Evolutionary conservation across 2,329 filamentous ascomycete genomes (phyloP).

Genomic region (Fusarium solani-melongenae): DNA sequence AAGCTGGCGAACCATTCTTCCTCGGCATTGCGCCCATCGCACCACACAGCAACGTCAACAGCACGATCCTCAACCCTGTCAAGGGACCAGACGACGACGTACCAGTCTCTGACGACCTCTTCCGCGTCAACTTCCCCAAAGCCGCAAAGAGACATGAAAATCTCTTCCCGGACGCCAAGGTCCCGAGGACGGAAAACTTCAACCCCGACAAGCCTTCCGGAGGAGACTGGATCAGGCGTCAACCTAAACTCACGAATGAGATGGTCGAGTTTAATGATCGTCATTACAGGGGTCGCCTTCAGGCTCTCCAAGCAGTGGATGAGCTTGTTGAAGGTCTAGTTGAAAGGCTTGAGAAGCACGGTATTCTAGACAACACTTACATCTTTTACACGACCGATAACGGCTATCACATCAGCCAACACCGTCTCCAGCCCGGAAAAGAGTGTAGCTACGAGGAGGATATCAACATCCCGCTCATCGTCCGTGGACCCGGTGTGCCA

Average conservation of each 20-base stretch:
- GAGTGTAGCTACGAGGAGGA: conserved; percentile 63
- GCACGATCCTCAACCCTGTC: conserved; percentile 60
- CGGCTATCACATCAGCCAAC: conserved; percentile 64
- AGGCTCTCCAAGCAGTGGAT: conserved; percentile 58
- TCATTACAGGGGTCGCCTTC: conserved; percentile 55
- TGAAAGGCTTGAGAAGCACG: conserved; percentile 44
- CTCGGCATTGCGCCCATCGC: conserved; percentile 63
- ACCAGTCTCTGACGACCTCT: conserved; percentile 55
- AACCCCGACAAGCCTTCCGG: background rate
- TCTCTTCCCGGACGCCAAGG: background rate
- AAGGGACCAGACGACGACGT: conserved; percentile 16
- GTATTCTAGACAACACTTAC: conserved; percentile 57
- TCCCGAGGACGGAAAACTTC: background rate
- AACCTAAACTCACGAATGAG: conserved; percentile 48
- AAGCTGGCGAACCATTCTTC: conserved; percentile 63
- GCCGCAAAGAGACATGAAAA: background rate
- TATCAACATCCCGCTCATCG: conserved; percentile 61
- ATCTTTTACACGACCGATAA: conserved; percentile 65
- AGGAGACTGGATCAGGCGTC: conserved; percentile 55
- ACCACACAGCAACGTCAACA: conserved; percentile 45
- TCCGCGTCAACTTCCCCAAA: conserved; percentile 47
- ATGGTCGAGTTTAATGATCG: conserved; percentile 51
- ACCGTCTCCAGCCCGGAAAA: conserved; percentile 64
- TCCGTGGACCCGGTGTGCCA: conserved; percentile 61
- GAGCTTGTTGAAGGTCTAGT: conserved; percentile 57